A percentile compares a stretch with the other conserved stretches of the same genome.
These are phyloP conservation scores for Blastocystis sp. DNA, from an alignment of 352 stramenopile species.

Conservation along the genomic window DNA sequence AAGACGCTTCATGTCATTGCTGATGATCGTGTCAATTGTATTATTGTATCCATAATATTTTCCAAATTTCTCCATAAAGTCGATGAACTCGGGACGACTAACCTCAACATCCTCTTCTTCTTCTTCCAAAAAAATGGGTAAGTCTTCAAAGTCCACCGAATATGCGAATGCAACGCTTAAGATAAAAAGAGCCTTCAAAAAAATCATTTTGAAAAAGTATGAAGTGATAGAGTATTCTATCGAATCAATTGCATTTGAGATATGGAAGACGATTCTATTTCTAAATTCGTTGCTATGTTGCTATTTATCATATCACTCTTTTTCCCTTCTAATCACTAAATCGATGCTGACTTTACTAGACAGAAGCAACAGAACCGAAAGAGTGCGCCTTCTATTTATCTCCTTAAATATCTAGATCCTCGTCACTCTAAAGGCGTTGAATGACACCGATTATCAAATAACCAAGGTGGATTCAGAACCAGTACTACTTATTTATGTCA, in stretches of 20 bases:
- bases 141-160: constrained; percentile 53
- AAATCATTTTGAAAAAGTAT: neutral
- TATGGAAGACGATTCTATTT: neutral
- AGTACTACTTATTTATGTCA: neutral
- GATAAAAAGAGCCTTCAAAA: neutral
- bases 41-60: constrained; percentile 58
- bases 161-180: neutral
- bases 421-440: constrained; percentile 42
- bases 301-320: neutral
- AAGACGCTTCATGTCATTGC: constrained; percentile 56
- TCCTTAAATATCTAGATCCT: neutral
- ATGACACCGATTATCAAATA: neutral
- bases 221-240: neutral
- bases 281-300: neutral
- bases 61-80: constrained; percentile 50
- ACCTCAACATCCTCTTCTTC: neutral
- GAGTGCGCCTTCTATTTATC: neutral
- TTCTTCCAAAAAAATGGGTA: constrained; percentile 26
- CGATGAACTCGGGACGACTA: constrained; percentile 25
- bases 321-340: neutral
- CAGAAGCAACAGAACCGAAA: constrained; percentile 22
- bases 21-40: constrained; percentile 32
- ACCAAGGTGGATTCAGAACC: constrained; percentile 26
- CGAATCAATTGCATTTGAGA: neutral
- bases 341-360: constrained; percentile 26